A percentile compares a stretch with the other conserved stretches of the same genome.
Evolutionary conservation across 495 filamentous ascomycete genomes (phyloP).

Genomic region (Neurospora sp.): DNA sequence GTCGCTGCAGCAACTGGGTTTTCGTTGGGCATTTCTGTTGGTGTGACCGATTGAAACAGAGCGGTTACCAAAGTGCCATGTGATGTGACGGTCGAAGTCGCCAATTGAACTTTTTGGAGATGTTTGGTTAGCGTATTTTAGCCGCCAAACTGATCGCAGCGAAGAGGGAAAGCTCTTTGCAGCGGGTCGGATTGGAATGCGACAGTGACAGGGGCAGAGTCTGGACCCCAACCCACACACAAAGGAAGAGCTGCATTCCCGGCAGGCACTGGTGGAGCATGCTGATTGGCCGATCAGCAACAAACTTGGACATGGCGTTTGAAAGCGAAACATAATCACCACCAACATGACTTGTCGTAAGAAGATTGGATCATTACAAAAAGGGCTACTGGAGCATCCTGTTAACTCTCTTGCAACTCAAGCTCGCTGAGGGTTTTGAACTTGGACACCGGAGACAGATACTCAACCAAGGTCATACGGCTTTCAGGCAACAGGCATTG

Average conservation of each 20-base stretch:
- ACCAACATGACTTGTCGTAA: neutral
- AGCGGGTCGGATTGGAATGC: neutral
- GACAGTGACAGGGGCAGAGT: neutral
- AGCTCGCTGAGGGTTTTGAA: neutral
- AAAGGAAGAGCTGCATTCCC: neutral
- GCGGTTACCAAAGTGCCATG: neutral
- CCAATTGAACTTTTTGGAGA: neutral
- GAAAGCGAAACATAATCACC: neutral
- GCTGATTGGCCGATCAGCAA: neutral
- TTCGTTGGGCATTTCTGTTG: neutral
- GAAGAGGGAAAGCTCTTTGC: neutral
- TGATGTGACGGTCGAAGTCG: neutral
- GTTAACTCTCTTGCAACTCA: neutral
- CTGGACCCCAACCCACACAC: neutral
- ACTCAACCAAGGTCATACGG: neutral
- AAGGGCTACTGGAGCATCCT: neutral
- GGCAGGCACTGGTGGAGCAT: neutral
- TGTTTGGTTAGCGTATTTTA: neutral
- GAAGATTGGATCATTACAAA: neutral
- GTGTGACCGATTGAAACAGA: neutral
- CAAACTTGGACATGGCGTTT: neutral
- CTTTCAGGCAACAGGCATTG: neutral
- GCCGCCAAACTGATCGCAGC: neutral
- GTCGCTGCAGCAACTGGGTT: neutral
- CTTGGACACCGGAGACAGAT: neutral